phyloP scores from a whole-genome alignment of 2,329 filamentous ascomycete species.

The Colletotrichum liaoningense region DNA sequence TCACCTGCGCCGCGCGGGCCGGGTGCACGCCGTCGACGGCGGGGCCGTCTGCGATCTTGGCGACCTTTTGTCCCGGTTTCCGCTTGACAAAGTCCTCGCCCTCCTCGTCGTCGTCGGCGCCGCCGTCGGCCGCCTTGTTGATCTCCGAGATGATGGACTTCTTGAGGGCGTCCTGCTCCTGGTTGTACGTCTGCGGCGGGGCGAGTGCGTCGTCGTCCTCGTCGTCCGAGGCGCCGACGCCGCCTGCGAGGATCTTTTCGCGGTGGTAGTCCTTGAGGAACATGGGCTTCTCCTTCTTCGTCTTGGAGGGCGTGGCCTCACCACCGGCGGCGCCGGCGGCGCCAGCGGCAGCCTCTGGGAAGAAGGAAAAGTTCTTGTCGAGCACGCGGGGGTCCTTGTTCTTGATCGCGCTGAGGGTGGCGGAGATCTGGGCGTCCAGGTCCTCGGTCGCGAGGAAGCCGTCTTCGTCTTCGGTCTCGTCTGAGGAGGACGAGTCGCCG shows the following conservation, averaged over 20 bases:
- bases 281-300: constrained; percentile 84
- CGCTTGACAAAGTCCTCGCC: constrained; percentile 80
- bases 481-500: constrained; percentile 74
- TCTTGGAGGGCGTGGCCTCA: constrained; percentile 46
- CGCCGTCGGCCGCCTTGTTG: constrained; percentile 67
- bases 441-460: constrained; percentile 87
- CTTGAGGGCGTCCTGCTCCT: constrained; percentile 90
- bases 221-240: constrained; percentile 68
- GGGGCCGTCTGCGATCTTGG: constrained; percentile 17
- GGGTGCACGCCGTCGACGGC: constrained; percentile 64
- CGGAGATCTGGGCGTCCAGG: constrained; percentile 87
- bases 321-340: constrained; percentile 24
- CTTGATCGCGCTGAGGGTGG: constrained; percentile 87
- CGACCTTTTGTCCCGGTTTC: constrained; percentile 65
- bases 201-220: constrained; percentile 60
- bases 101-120: constrained; percentile 64
- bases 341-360: constrained; percentile 62
- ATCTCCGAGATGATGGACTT: constrained; percentile 83
- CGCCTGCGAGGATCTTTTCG: constrained; percentile 84
- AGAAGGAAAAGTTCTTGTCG: constrained; percentile 81
- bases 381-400: constrained; percentile 94
- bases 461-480: constrained; percentile 90
- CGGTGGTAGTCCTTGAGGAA: constrained; percentile 92
- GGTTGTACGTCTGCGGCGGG: constrained; percentile 77
- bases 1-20: constrained; percentile 58